Conservation (phyloP, 2,329 filamentous ascomycete genomes). For the Alternaria incomplexa region DNA sequence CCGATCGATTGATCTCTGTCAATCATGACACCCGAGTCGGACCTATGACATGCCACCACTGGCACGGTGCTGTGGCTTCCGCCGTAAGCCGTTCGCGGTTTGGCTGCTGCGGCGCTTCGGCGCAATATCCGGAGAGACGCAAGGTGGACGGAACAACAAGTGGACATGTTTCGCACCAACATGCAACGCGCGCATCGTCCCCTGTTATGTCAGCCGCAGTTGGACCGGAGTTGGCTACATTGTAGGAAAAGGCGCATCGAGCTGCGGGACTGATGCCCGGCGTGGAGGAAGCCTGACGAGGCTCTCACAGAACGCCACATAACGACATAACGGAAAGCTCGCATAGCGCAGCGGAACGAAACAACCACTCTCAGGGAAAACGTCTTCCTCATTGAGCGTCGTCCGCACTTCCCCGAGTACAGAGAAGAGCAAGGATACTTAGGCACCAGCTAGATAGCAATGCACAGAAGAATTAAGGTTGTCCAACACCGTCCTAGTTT, state of each 20-base stretch:
- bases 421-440: conserved; percentile 2
- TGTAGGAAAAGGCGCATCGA: conserved; percentile 3
- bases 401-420: neutral
- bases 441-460: conserved; percentile 4
- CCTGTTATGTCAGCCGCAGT: conserved; percentile 23
- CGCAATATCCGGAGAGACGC: conserved; percentile 17
- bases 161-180: conserved; percentile 6
- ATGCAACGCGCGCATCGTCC: conserved; percentile 8
- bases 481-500: neutral
- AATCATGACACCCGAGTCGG: conserved; percentile 1
- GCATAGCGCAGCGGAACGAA: neutral
- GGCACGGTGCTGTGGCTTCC: conserved; percentile 2
- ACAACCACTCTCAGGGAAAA: neutral
- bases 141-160: conserved; percentile 16
- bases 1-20: conserved; percentile 8
- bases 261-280: conserved; percentile 7
- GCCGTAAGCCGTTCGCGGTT: conserved; percentile 12
- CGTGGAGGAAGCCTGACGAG: conserved; percentile 9
- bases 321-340: neutral
- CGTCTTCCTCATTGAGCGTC: neutral
- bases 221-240: conserved; percentile 11
- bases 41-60: conserved; percentile 10
- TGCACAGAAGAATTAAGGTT: conserved; percentile 13
- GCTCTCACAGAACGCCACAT: neutral
- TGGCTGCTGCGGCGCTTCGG: conserved; percentile 14